Conservation (phyloP, 225 moss, liverwort and hornwort species). For the Pseudoscleropodium purum region DNA sequence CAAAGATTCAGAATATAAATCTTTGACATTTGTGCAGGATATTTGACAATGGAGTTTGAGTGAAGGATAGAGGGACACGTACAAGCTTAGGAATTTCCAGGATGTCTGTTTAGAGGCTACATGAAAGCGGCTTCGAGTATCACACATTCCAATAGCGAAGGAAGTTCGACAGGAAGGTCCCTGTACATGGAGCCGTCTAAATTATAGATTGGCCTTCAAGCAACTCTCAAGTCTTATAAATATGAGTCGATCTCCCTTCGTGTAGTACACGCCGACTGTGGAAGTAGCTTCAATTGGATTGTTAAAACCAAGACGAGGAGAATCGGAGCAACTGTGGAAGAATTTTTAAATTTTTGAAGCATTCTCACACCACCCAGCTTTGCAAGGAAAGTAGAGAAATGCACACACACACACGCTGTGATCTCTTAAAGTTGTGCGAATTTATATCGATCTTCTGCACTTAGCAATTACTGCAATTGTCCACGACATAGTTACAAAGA, state of each 20-base stretch:
- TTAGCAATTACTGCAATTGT: neutral
- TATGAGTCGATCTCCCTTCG: too few relatives aligned
- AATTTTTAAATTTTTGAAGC: too few relatives aligned
- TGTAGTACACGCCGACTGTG: too few relatives aligned
- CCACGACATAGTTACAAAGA: neutral
- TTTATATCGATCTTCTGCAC: neutral
- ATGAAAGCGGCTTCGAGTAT: neutral
- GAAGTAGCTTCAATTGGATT: too few relatives aligned
- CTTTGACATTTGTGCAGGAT: neutral
- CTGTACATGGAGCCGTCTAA: too few relatives aligned
- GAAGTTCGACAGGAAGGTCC: neutral
- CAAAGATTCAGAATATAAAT: neutral
- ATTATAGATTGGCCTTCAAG: too few relatives aligned
- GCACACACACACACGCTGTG: neutral
- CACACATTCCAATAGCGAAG: neutral
- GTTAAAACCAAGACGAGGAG: too few relatives aligned
- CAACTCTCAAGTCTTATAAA: too few relatives aligned
- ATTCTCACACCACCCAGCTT: neutral
- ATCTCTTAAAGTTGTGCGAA: neutral
- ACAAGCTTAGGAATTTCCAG: neutral
- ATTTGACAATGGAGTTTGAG: neutral
- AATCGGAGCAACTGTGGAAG: too few relatives aligned
- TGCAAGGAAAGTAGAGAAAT: neutral
- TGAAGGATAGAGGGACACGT: neutral
- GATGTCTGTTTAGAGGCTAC: neutral